Percentiles rank a stretch among this genome's conserved stretches.
Conservation (phyloP, 2,329 filamentous ascomycete genomes). For the Ascochyta clinopodiicola region DNA sequence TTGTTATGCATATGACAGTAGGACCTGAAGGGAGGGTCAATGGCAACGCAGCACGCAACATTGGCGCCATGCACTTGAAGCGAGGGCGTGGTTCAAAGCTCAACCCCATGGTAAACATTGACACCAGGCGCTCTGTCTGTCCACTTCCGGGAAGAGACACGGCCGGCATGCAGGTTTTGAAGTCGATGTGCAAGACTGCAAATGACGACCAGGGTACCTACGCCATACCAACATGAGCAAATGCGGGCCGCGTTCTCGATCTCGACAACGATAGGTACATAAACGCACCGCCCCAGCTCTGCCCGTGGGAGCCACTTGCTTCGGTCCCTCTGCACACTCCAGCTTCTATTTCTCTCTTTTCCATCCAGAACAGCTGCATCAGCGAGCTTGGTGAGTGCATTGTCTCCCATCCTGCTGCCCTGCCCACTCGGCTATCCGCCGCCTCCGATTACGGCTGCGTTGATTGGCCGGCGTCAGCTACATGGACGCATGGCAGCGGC, state of each 20-base stretch:
- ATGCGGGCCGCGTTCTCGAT: slow-evolving; percentile 36
- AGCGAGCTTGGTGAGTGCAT: slow-evolving; percentile 10
- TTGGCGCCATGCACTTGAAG: slow-evolving; percentile 17
- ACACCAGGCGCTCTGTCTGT: not conserved
- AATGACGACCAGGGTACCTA: slow-evolving; percentile 28
- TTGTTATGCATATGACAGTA: slow-evolving; percentile 4
- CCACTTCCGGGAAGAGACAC: slow-evolving; percentile 3
- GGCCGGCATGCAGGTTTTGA: slow-evolving; percentile 22
- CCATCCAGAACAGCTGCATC: not conserved
- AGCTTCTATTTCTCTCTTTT: slow-evolving; percentile 7
- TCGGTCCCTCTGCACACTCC: not conserved
- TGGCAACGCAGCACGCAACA: slow-evolving; percentile 20
- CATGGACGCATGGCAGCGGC: slow-evolving; percentile 24
- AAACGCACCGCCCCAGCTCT: slow-evolving; percentile 31
- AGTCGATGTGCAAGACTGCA: slow-evolving; percentile 23
- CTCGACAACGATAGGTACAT: slow-evolving; percentile 32
- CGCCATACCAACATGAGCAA: slow-evolving; percentile 34
- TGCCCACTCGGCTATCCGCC: slow-evolving; percentile 14
- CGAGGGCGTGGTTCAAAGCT: no score
- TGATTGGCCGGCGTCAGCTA: slow-evolving; percentile 28
- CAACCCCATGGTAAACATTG: not conserved
- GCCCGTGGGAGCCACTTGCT: slow-evolving; percentile 28
- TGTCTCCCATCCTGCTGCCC: slow-evolving; percentile 3
- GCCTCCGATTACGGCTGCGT: slow-evolving; percentile 18
- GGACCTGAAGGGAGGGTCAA: not conserved